Evolutionary conservation across 2,329 filamentous ascomycete species (phyloP), one percentile per base, ranked within the genome.

Genomic region (Ophiostoma novo-ulmi): DNA sequence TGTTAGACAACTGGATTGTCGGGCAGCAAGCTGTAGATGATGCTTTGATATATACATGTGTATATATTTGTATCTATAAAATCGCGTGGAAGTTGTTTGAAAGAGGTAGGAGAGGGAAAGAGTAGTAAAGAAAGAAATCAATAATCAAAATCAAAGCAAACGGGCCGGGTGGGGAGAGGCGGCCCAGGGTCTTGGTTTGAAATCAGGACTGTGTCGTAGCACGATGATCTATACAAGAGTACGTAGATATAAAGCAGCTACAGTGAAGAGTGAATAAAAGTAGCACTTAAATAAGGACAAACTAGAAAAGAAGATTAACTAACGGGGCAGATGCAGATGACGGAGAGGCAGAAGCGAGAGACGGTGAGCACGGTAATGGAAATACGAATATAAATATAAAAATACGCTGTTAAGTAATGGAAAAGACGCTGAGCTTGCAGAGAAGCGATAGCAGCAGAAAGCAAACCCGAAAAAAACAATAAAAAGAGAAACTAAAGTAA

Each of bases 1-100:
- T 70, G 67, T 52, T 72, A 71, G 66, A 41, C 68, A 48, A 68
- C 44, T 44, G 61, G n/a, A 41, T 14, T n/a, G 26, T 65, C 36
- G 63, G 63, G 63, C 63, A 65, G 63, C 63, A 65, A 65, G 36
- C 22, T 63, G 71, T 31, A n/a, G 64, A 26, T 55, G 38, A 17
- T 52, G 52, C 13, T 5, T 22, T n/a, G 1, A 64, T 38, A 38
- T 35, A 64, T 39, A 39, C 14, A 38, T 31, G 31, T 31, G 31
- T 31, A 31, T 31, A 31, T 31, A 31, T 31, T 31, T 31, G 31
- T 31, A 38, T 10, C 13, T 17, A 13, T 8, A 64, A 41, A 66
- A 41, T 22, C 20, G 22, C 35, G 6, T 48, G 52, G 39, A 48
- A 22, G 44, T 20, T 48, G 7, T 48, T 39, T 10, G 8, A 22